Evolutionary conservation across 164 flowering plant genomes (phyloP).

Genomic region (Houttuynia cordata): DNA sequence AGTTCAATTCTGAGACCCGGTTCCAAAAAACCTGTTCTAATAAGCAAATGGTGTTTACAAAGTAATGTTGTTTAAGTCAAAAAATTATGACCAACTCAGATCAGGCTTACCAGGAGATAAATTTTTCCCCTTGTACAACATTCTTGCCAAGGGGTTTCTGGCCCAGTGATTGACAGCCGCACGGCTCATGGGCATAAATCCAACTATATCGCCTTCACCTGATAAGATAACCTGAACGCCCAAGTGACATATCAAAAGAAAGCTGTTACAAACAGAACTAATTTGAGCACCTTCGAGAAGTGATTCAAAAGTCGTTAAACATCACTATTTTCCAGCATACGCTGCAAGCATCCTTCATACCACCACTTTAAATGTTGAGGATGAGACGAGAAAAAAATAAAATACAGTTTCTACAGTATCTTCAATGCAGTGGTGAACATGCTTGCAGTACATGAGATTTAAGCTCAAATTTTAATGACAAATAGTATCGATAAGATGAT

Average conservation of each 20-base stretch:
- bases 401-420: too few species aligned
- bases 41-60: constrained; percentile 4
- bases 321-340: too few species aligned
- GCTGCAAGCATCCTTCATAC: too few species aligned
- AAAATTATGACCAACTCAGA: background rate
- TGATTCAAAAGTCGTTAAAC: too few species aligned
- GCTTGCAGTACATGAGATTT: too few species aligned
- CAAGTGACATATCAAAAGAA: background rate
- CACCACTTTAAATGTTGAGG: too few species aligned
- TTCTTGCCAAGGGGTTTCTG: constrained; percentile 55
- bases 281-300: too few species aligned
- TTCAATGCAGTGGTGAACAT: too few species aligned
- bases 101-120: constrained; percentile 55
- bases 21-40: constrained; percentile 49
- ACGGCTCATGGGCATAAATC: constrained; percentile 72
- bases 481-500: too few species aligned
- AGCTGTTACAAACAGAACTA: background rate
- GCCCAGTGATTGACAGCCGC: constrained; percentile 80
- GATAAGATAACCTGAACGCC: constrained; percentile 53
- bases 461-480: too few species aligned
- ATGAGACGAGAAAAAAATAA: too few species aligned
- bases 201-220: constrained; percentile 47
- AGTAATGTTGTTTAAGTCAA: background rate
- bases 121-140: constrained; percentile 53
- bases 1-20: constrained; percentile 42